Evolutionary conservation across 306 rosid genomes (phyloP), one percentile per base, ranked within the genome.

Genomic region (Castanea crenata): DNA sequence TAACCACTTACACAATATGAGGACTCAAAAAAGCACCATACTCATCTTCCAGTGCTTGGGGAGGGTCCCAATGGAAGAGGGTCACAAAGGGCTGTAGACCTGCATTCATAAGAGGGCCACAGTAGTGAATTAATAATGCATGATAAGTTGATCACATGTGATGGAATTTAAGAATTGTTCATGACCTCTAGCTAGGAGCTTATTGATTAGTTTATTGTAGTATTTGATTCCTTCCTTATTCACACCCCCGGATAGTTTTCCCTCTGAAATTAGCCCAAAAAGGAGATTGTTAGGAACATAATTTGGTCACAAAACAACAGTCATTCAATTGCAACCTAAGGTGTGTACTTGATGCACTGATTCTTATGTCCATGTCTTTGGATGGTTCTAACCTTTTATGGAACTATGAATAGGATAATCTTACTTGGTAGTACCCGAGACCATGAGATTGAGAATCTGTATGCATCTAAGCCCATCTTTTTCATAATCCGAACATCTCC

Each of bases 31-130:
- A 91, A 23, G 93, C 90, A 14, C 83, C 78, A 31, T 83, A 89
- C 20, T 86, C 90, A 9, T 91, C 90, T 81, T 89, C 89, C 73
- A 91, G 59, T 11, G 83, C 5, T 41, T 91, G 90, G 1, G 96
- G 93, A 76, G 85, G 82, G 38, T 89, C 96, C 93, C 96, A 89
- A 27, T 91, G 93, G 13, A 87, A 89, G 27, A 91, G 56, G 1
- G 94, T 90, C 18, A 87, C 84, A 68, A 83, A 78, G 23, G 91
- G 91, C 79, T 84, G 10, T 3, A 91, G 31, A 49, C 87, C 91
- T 91, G 69, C 15, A 75, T 11, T 52, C 20, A 8, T 1, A 4
- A 31, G 3, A 1, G 15, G 1, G 20, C 3, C 13, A 46, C 15
- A 2, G 0, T 4, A 46, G 15, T 1, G 44, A 46, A 46, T 46